A percentile compares a stretch with the other conserved stretches of the same genome.
These are phyloP conservation scores for Ophiostoma tasmaniense DNA, from an alignment of 2,329 filamentous ascomycete genomes.

Conservation along the genomic window DNA sequence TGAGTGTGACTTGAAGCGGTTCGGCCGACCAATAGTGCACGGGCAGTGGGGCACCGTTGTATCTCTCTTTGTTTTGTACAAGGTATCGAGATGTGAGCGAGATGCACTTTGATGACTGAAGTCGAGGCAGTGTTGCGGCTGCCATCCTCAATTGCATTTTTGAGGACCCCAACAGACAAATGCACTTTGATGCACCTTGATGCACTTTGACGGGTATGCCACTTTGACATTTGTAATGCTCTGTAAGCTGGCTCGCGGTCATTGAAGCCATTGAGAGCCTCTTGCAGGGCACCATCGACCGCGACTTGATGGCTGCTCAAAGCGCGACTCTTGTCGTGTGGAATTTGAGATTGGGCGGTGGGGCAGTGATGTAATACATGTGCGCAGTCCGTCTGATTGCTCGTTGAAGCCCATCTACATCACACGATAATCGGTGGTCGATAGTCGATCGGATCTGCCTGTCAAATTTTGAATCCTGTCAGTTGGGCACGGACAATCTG, in stretches of 20 bases:
- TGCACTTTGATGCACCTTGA: too few relatives aligned
- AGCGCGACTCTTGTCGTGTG: not conserved
- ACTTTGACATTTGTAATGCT: not conserved
- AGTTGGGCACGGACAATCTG: not conserved
- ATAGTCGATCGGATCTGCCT: not conserved
- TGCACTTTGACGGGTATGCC: not conserved
- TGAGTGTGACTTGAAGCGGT: slow-evolving; percentile 1
- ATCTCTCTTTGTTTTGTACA: not conserved
- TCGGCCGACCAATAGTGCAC: slow-evolving; percentile 1
- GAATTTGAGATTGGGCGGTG: not conserved
- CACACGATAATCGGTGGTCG: not conserved
- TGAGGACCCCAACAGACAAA: not conserved
- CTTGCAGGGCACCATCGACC: not conserved
- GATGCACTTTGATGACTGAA: not conserved
- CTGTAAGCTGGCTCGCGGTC: not conserved
- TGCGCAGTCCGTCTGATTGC: not conserved
- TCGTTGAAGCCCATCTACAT: not conserved
- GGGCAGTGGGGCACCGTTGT: not conserved
- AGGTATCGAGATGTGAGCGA: not conserved
- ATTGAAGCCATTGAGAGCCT: not conserved
- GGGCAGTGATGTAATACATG: not conserved
- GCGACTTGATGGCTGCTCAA: not conserved
- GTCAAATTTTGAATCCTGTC: not conserved
- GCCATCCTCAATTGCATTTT: not conserved
- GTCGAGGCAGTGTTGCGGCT: not conserved